A percentile compares a stretch with the other conserved stretches of the same genome.
phyloP scores from a whole-genome alignment of 202 grass and related monocot genomes.

The Schoenoplectus tabernaemontani region DNA sequence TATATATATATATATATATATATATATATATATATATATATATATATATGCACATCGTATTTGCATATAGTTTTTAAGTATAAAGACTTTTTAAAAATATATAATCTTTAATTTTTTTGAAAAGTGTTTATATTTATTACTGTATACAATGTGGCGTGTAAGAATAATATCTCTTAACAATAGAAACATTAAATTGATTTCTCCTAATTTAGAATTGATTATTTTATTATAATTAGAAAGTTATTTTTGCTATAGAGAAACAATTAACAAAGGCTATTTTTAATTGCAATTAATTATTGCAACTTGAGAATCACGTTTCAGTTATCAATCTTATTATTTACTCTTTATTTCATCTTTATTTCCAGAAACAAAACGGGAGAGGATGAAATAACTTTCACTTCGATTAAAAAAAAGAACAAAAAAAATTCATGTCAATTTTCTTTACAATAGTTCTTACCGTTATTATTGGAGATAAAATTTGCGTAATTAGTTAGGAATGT shows the following conservation, averaged over 20 bases:
- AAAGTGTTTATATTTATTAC: no score
- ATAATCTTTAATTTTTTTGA: no score
- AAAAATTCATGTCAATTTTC: neutral
- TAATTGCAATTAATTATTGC: neutral
- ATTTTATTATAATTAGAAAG: neutral
- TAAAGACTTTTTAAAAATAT: no score
- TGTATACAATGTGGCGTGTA: no score
- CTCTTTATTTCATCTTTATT: neutral
- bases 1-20: no score
- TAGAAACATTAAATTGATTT: neutral
- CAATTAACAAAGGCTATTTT: neutral
- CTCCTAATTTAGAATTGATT: neutral
- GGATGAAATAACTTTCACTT: no score
- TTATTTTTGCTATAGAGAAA: neutral
- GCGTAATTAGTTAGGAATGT: neutral
- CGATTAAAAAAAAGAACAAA: no score
- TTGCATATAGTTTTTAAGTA: no score
- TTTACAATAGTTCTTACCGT: neutral
- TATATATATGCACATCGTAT: no score
- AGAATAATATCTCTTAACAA: no score
- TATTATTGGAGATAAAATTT: neutral
- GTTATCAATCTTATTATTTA: neutral
- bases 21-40: no score
- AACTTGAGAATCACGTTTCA: neutral
- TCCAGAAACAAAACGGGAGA: no score